Base-by-base conservation (phyloP, 352 stramenopile species). In the Globisporangium ultimum region DNA sequence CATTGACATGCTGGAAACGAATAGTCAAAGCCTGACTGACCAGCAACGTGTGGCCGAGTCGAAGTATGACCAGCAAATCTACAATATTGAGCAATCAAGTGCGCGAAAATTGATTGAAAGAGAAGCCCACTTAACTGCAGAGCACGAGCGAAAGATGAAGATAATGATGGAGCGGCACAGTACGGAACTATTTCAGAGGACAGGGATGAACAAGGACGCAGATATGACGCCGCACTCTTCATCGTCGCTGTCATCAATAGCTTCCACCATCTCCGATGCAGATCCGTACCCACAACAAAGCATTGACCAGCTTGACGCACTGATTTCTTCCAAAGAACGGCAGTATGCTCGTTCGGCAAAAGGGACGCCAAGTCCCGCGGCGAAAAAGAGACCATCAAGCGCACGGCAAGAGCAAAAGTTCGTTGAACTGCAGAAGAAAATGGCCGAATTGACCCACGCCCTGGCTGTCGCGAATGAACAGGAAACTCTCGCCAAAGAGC, bases 401-500 rank as follows among this genome's bases (percentile, higher is more conserved):
- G 68, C 69, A 32, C 53, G 40, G 28, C 81, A 84, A 40, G 68
- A 88, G 28, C 61, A 78, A 10, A 63, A 84, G 20, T 58, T 88
- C 21, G 58, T 53, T 7, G 64, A 67, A 43, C 50, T 87, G 45
- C 43, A 68, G 66, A 54, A 74, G 61, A 40, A 68, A 70, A 45
- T 72, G 67, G 22, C 63, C 67, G 61, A 66, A 5, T 63, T 85
- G 28, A 74, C 70, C 0, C 67, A 68, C 21, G 84, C 80, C 4
- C 65, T 92, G 8, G 81, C 82, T 18, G 71, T 72, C 12, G 80
- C 82, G 2, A 93, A 93, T 38, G 80, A 91, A 47, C 80, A 92
- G 46, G 82, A 93, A 63, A 91, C 78, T 36, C 40, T 74, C n/a
- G 80, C 78, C 1, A 93, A 91, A 53, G 60, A 71, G 20, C 71